Evolutionary conservation across 2,329 filamentous ascomycete species (phyloP), one percentile per base, ranked within the genome.

Genomic region (Dendrostoma leiphaemia): DNA sequence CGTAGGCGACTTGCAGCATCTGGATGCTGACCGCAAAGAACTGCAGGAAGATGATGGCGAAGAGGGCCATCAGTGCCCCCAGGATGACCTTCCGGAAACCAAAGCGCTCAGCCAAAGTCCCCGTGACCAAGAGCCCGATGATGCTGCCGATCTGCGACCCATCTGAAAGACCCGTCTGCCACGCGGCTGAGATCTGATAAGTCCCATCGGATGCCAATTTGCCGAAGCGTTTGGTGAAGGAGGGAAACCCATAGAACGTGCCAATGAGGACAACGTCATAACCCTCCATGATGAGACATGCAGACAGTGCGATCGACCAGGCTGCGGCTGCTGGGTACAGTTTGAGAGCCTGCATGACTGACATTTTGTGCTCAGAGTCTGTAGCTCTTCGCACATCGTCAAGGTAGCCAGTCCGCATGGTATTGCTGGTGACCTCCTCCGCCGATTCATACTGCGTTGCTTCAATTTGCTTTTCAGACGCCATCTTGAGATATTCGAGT

Each of bases 321-420:
- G 53, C 43, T 13, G 60, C 50, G 17, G 59, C 54, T 31, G 48
- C 47, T 76, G 82, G 64, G 74, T 84, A 49, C 84, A 84, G 56
- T 80, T 81, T 2, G 77, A 82, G 13, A 79, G 75, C 56, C 84
- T 84, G 71, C 74, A 77, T 44, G 81, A 82, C 62, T 79, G 78
- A 28, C 77, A 82, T 40, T 72, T 72, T 15, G 80, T 83, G 43
- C 85, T 86, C 77, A 7, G 55, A 82, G 74, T 64, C 69, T 74
- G 1, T 82, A 81, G 61, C 71, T n/a, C n/a, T n/a, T n/a, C n/a
- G n/a, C n/a, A n/a, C n/a, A n/a, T n/a, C n/a, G n/a, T n/a, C n/a
- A n/a, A n/a, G n/a, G n/a, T n/a, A n/a, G n/a, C n/a, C n/a, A n/a
- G n/a, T n/a, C n/a, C n/a, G n/a, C n/a, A n/a, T n/a, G n/a, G n/a